Conservation (phyloP, 1,284 basidiomycete genomes). For the Boletus sp. region DNA sequence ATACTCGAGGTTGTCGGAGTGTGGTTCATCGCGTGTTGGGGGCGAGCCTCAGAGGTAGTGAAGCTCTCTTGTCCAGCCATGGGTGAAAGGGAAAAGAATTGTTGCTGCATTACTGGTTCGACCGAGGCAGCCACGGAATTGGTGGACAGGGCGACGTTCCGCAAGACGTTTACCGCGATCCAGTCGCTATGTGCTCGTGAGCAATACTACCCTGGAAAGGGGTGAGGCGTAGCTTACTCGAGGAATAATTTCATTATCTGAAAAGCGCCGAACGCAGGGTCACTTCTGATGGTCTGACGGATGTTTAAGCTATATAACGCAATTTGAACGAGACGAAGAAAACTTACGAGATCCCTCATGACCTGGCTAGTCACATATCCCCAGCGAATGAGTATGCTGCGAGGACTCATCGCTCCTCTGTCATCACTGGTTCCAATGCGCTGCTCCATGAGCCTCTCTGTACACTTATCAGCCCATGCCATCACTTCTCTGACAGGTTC, state of each 20-base stretch:
- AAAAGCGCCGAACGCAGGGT: constrained; percentile 85
- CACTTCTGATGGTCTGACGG: constrained; percentile 79
- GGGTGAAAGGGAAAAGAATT: constrained; percentile 75
- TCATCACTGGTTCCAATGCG: constrained; percentile 61
- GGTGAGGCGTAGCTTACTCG: constrained; percentile 52
- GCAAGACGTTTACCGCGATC: constrained; percentile 83
- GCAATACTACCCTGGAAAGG: constrained; percentile 13
- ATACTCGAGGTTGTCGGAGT: constrained; percentile 83
- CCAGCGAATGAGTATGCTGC: constrained; percentile 83
- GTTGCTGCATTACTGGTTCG: constrained; percentile 83
- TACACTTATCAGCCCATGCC: constrained; percentile 85
- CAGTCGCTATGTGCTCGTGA: constrained; percentile 59
- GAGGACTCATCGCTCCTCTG: constrained; percentile 75
- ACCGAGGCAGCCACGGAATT: constrained; percentile 86
- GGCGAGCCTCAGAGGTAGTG: constrained; percentile 53
- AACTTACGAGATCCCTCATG: constrained; percentile 77
- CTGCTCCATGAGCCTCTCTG: constrained; percentile 73
- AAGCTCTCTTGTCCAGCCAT: constrained; percentile 78
- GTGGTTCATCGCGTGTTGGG: constrained; percentile 53
- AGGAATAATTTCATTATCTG: constrained; percentile 86
- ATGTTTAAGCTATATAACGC: constrained; percentile 6
- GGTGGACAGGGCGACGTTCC: constrained; percentile 80
- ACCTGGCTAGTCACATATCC: constrained; percentile 88
- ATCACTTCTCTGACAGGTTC: constrained; percentile 85
- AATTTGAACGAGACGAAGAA: background rate